Evolutionary conservation across 345 rosid species (phyloP), one percentile per base, ranked within the genome.

Genomic region (Eutrema japonicum): DNA sequence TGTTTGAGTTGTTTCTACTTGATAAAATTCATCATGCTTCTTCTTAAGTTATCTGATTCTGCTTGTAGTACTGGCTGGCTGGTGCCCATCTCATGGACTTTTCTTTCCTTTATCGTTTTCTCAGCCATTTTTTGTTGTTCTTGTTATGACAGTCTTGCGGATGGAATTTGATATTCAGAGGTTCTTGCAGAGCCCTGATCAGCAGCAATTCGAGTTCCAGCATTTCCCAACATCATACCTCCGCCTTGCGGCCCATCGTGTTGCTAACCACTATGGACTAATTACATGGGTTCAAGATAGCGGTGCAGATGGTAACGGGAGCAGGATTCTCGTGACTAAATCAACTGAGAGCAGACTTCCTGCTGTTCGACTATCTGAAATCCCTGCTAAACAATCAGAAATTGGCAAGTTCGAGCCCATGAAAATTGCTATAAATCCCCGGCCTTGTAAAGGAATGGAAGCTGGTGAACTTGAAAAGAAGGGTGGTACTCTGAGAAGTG

Each of bases 161-260:
- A 91, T 93, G 98, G 98, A 93, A 52, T 85, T 91, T 35, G 95
- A 94, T 80, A 77, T 89, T 74, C 96, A 79, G 83, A 88, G 83
- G 78, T 91, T 94, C 64, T 72, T 91, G 78, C 89, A 88, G 71
- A 87, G 37, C 74, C 74, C 84, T 46, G 91, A 87, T 16, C 87
- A 82, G 82, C 92, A 87, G 75, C 87, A 82, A 63, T 94, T 91
- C 42, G 96, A 94, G 85, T 91, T 94, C 78, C 97, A 85, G 62
- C 89, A 89, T 79, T 91, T 89, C 16, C 93, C 97, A 10, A 91
- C 93, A 61, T 91, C 96, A 22, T 94, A 91, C 60, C 97, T 91
- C 35, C 87, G 96, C 69, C 93, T 94, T 49, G 96, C 95, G 7
- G 98, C 96, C 4, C 97, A 91, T 59, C 94, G 97, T 22, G 96